A percentile compares a stretch with the other conserved stretches of the same genome.
Evolutionary conservation across 169 alveolate genomes (phyloP).

Genomic region (Cryptosporidium baileyi): DNA sequence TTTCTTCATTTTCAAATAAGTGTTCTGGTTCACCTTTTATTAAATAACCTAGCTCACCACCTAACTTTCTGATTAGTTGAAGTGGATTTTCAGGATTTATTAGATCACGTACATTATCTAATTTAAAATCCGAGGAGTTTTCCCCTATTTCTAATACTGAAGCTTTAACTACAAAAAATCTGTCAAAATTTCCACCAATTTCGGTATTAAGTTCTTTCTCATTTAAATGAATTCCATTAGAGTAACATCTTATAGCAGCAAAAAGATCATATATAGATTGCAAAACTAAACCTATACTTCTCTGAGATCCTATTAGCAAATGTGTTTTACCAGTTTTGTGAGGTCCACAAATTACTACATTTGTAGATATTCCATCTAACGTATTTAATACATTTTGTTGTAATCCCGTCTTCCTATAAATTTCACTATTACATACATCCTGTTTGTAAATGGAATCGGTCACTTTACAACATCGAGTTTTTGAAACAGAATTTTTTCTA

Average conservation of each 20-base stretch:
- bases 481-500: constrained; percentile 11
- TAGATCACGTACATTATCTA: constrained; percentile 60
- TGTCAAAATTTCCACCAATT: constrained; percentile 38
- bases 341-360: constrained; percentile 60
- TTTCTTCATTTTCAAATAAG: constrained; percentile 63
- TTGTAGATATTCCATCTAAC: constrained; percentile 57
- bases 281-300: constrained; percentile 64
- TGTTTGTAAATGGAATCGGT: constrained; percentile 19
- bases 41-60: constrained; percentile 45
- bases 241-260: constrained; percentile 63
- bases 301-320: constrained; percentile 43
- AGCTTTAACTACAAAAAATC: constrained; percentile 67
- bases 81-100: constrained; percentile 65
- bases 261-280: constrained; percentile 53
- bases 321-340: constrained; percentile 64
- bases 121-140: constrained; percentile 1
- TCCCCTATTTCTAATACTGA: constrained; percentile 66
- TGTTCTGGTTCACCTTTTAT: constrained; percentile 57
- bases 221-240: constrained; percentile 31
- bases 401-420: constrained; percentile 38
- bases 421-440: constrained; percentile 39
- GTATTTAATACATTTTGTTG: constrained; percentile 24
- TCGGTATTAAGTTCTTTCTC: constrained; percentile 17
- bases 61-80: constrained; percentile 11
- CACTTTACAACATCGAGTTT: constrained; percentile 39